Evolutionary conservation across 805 yeast species (phyloP), one percentile per base, ranked within the genome.

Genomic region (Spathaspora boniae): DNA sequence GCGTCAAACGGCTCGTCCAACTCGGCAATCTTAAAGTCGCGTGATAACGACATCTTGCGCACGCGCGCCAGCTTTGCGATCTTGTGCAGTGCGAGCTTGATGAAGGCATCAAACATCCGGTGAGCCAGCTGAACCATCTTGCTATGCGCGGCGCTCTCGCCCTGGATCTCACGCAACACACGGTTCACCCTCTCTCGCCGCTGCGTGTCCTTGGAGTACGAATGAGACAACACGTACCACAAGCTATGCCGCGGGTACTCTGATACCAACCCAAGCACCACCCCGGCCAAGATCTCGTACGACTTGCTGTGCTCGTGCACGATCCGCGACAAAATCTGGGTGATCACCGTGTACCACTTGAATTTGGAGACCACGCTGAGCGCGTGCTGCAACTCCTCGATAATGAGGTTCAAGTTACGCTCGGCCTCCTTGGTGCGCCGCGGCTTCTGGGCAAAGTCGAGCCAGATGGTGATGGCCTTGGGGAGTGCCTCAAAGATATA

Each of bases 401-500:
- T 61, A 15, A 80, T 78, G 25, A 63, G 64, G 3, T 66, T 59
- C 19, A 78, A 56, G 38, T 58, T 41, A 43, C 64, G 34, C 29
- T 61, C 63, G 3, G 63, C 59, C 20, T 62, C 68, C 36, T 45
- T 48, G 4, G 51, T 38, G 12, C 42, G 46, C 8, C 41, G 40
- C 5, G 47, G 40, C 18, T 39, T 45, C 29, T 66, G 69, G 1
- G 72, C 78, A 54, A 82, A 84, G 47, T 89, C 96, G 16, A 93
- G 64, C 98, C 98, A 93, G 6, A 86, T 72, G 0, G 96, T 87
- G 4, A 89, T 72, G n/a, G 86, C 74, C 49, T 87, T 88, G 0
- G 98, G 98, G 15, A 93, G 62, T 0, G 91, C 82, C 58, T 93
- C 97, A 51, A 79, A 79, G 2, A 86, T 72, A 50, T 78, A 82